Evolutionary conservation across 176 grass and related monocot genomes (phyloP).

Genomic region (Avena sativa): DNA sequence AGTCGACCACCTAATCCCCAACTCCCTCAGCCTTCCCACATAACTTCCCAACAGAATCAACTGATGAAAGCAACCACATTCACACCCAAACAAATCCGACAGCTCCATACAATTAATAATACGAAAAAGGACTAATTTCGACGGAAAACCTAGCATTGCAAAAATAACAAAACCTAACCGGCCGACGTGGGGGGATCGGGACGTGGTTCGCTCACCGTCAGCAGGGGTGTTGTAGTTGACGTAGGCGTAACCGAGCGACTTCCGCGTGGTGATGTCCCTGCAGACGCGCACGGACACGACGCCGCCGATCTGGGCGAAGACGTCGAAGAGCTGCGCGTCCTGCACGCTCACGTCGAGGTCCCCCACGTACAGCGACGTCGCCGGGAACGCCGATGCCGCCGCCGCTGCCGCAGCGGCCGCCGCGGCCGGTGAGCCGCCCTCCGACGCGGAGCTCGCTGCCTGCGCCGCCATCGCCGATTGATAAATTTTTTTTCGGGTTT

Average conservation of each 20-base stretch:
- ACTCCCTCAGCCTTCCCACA: neutral
- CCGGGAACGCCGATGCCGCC: conserved; percentile 50
- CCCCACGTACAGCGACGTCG: conserved; percentile 92
- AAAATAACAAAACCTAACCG: neutral
- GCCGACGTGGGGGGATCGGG: neutral
- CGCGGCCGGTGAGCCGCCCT: conserved; percentile 40
- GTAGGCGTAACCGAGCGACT: conserved; percentile 94
- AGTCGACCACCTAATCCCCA: neutral
- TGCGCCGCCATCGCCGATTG: conserved; percentile 43
- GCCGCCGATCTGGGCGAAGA: conserved; percentile 86
- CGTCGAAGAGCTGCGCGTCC: conserved; percentile 88
- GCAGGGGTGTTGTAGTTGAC: conserved; percentile 88
- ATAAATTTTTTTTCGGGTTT: conserved; percentile 35
- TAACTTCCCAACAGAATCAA: neutral
- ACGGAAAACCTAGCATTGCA: neutral
- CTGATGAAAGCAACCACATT: neutral
- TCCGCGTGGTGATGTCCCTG: conserved; percentile 76
- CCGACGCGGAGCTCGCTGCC: conserved; percentile 43
- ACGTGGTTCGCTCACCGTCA: conserved; percentile 59
- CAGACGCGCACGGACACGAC: conserved; percentile 96
- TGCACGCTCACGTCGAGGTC: conserved; percentile 83
- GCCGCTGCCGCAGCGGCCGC: neutral
- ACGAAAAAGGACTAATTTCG: neutral
- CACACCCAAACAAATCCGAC: conserved; percentile 22
- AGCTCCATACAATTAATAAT: neutral